Evolutionary conservation across 2,329 filamentous ascomycete species (phyloP).

Genomic region (Calonectria pauciramosa): DNA sequence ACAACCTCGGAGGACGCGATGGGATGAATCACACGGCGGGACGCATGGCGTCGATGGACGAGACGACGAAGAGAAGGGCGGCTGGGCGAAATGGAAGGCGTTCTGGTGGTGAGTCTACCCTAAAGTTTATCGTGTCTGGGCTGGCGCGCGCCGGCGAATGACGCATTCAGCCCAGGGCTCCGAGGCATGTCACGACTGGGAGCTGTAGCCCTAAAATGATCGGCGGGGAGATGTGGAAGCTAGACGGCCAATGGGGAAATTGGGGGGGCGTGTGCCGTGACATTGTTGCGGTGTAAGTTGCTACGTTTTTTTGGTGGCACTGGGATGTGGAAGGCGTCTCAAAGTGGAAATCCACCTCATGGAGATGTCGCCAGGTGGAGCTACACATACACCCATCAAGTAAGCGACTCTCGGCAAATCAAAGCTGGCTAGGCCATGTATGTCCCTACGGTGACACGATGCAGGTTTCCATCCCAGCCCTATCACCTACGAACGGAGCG

Average conservation of each 20-base stretch:
- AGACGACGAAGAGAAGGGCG: background rate
- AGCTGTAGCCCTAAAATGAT: slow-evolving; percentile 28
- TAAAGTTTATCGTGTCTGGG: background rate
- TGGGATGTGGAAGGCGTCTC: slow-evolving; percentile 6
- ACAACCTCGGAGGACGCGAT: background rate
- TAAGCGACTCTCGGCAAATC: background rate
- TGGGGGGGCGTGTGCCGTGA: background rate
- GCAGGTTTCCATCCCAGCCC: background rate
- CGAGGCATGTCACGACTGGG: background rate
- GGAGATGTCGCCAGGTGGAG: slow-evolving; percentile 4
- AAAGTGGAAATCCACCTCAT: slow-evolving; percentile 1
- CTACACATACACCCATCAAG: background rate
- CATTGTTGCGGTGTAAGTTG: slow-evolving; percentile 4
- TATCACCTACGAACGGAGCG: background rate
- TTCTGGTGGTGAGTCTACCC: slow-evolving; percentile 13
- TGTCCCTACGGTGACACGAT: background rate
- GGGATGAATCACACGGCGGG: slow-evolving; percentile 14
- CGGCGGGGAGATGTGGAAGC: slow-evolving; percentile 16
- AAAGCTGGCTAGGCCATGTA: background rate
- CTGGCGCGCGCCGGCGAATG: background rate
- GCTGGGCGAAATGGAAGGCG: background rate
- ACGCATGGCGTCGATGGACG: slow-evolving; percentile 3
- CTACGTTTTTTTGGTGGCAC: background rate
- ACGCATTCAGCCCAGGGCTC: background rate
- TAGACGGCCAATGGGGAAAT: slow-evolving; percentile 4